phyloP scores from a whole-genome alignment of 805 yeast species.

The Candida gorgasii region DNA sequence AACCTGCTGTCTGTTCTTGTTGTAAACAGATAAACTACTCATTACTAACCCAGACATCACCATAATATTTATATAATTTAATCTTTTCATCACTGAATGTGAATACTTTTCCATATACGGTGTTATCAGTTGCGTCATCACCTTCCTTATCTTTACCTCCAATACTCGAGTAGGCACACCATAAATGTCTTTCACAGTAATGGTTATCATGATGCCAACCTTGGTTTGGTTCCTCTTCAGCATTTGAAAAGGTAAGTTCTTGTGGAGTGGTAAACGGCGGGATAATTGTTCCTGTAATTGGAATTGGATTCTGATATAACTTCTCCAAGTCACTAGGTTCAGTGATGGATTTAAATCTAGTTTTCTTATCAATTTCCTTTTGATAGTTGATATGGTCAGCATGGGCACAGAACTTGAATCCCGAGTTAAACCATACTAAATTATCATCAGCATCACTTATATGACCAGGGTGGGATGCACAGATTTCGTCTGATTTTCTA shows the following conservation, averaged over 20 bases:
- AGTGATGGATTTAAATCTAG: slow-evolving; percentile 25
- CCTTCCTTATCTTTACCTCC: slow-evolving; percentile 42
- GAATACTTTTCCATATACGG: slow-evolving; percentile 47
- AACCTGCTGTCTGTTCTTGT: too few relatives aligned
- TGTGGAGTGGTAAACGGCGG: slow-evolving; percentile 51
- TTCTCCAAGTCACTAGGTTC: slow-evolving; percentile 25
- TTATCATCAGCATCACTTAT: slow-evolving; percentile 32
- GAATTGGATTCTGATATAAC: slow-evolving; percentile 33
- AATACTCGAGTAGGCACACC: slow-evolving; percentile 62
- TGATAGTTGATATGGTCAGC: slow-evolving; percentile 31
- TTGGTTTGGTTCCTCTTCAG: slow-evolving; percentile 46
- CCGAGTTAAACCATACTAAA: slow-evolving; percentile 45
- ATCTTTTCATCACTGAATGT: slow-evolving; percentile 31
- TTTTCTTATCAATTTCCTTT: slow-evolving; percentile 27
- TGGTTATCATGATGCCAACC: slow-evolving; percentile 50
- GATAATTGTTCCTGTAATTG: slow-evolving; percentile 47
- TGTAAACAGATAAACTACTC: too few relatives aligned
- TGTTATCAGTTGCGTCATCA: slow-evolving; percentile 37
- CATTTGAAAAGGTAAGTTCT: slow-evolving; percentile 32
- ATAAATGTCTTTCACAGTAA: slow-evolving; percentile 55
- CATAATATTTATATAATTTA: slow-evolving; percentile 42
- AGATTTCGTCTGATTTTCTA: slow-evolving; percentile 28
- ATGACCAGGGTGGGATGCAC: slow-evolving; percentile 48
- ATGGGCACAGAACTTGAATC: slow-evolving; percentile 41
- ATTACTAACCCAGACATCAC: slow-evolving; percentile 54